Percentiles rank a stretch among this genome's conserved stretches.
Evolutionary conservation across 2,329 filamentous ascomycete genomes (phyloP).

Genomic region (Cadophora gregata): DNA sequence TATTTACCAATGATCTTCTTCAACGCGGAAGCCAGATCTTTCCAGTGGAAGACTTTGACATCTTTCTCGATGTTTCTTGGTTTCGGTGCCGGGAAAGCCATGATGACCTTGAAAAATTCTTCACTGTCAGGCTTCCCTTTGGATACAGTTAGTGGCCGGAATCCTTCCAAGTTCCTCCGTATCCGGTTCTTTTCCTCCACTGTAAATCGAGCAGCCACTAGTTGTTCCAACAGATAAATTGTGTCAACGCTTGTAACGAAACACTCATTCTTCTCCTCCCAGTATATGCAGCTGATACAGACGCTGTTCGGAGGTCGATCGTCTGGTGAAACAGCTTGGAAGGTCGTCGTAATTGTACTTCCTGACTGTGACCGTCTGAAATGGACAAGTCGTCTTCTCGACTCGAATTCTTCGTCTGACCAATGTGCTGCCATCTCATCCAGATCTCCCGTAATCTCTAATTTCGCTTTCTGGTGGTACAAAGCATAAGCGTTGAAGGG

Average conservation of each 20-base stretch:
- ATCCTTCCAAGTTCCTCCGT: slow-evolving; percentile 91
- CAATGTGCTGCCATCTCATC: slow-evolving; percentile 84
- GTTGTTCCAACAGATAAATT: slow-evolving; percentile 89
- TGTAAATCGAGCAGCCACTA: slow-evolving; percentile 85
- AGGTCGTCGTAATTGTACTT: slow-evolving; percentile 80
- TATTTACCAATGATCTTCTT: slow-evolving; percentile 99
- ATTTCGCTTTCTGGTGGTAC: slow-evolving; percentile 80
- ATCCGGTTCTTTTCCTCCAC: slow-evolving; percentile 99
- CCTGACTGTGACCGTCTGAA: slow-evolving; percentile 85
- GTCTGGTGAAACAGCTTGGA: slow-evolving; percentile 78
- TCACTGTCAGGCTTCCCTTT: slow-evolving; percentile 93
- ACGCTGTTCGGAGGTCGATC: slow-evolving; percentile 84
- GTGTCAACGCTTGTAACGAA: slow-evolving; percentile 97
- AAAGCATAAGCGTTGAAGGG: slow-evolving; percentile 61
- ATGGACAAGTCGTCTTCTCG: slow-evolving; percentile 82
- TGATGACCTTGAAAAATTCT: slow-evolving; percentile 98
- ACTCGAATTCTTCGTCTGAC: slow-evolving; percentile 80
- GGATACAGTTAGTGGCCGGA: slow-evolving; percentile 89
- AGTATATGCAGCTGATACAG: slow-evolving; percentile 97
- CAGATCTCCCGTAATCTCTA: slow-evolving; percentile 87
- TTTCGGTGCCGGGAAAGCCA: slow-evolving; percentile 95
- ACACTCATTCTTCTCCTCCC: slow-evolving; percentile 89
- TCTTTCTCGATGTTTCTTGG: slow-evolving; percentile 99
- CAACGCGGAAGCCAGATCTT: slow-evolving; percentile 81
- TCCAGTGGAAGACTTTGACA: slow-evolving; percentile 98